Conservation (phyloP, 1,139 yeast species). For the Candida albicans region DNA sequence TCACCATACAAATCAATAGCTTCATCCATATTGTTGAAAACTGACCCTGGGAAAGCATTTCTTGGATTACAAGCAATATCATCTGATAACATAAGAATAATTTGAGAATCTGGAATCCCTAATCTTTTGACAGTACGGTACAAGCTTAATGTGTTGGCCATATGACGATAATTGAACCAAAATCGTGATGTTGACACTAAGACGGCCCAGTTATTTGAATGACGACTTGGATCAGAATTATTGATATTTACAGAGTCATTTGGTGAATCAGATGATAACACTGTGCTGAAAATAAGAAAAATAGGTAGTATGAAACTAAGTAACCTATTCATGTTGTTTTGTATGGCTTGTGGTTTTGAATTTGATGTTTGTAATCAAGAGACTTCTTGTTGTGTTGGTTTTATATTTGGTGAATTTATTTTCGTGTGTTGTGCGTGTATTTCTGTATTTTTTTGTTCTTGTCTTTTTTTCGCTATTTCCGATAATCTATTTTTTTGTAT, state of each 20-base stretch:
- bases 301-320: constrained; percentile 6
- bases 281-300: neutral
- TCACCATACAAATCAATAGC: constrained; percentile 95
- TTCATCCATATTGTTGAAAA: constrained; percentile 90
- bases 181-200: constrained; percentile 92
- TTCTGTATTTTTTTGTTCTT: neutral
- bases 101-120: constrained; percentile 97
- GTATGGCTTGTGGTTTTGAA: neutral
- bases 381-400: neutral
- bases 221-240: constrained; percentile 33
- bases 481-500: too few species aligned
- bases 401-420: neutral
- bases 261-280: neutral
- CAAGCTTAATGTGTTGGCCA: constrained; percentile 94
- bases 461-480: constrained; percentile 1
- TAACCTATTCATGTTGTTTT: neutral
- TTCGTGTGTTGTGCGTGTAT: too few species aligned
- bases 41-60: constrained; percentile 94
- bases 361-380: neutral
- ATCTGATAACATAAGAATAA: constrained; percentile 92
- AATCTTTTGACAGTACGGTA: constrained; percentile 92
- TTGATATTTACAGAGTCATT: neutral
- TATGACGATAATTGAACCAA: constrained; percentile 97
- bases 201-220: constrained; percentile 93
- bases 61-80: constrained; percentile 97